Base-by-base conservation (phyloP, 116 monocot species). In the Trichopus zeylanicus region DNA sequence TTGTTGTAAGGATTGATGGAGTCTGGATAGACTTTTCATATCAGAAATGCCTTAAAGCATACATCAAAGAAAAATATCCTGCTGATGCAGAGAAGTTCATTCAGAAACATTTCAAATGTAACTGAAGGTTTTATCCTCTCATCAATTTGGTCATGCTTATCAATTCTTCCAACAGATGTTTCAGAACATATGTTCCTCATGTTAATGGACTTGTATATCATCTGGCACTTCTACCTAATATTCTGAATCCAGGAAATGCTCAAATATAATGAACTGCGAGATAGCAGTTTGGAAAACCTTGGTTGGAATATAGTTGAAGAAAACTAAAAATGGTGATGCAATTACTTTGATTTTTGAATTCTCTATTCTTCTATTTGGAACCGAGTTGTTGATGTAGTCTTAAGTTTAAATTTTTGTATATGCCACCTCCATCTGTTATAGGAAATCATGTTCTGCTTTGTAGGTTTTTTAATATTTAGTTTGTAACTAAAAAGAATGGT, bases 1-100 rank as follows among this genome's bases (percentile, higher is more conserved):
- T 95, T 75, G 89, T 95, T 57, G 83, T 95, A 15, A 60, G 94
- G 53, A 89, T 76, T 29, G 89, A 95, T 72, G 89, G 94, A 48
- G 81, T 35, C 26, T 89, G 83, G 83, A 89, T 89, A 47, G 94
- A 95, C 61, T 95, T 95, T 25, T 95, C 95, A 31, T 95, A 95
- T 59, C 95, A 89, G 62, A 95, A 95, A 70, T 95, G 95, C 48
- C 81, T 95, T 24, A 65, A 80, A 60, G 74, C 81, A 71, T 95
- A 89, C 67, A 69, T 95, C 20, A 54, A 74, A 60, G 46, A 70
- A 3, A 89, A 95, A 63, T 87, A 95, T 72, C 86, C 95, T 26
- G 61, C 67, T 55, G 35, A 83, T 61, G 86, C 86, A n/a, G 86
- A 89, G 32, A 78, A 60, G 58, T 89, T 95, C 70, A 84, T 89